A percentile compares a stretch with the other conserved stretches of the same genome.
These are phyloP conservation scores for Astrothelium macrocarpum DNA, from an alignment of 495 filamentous ascomycete genomes.

Conservation along the genomic window DNA sequence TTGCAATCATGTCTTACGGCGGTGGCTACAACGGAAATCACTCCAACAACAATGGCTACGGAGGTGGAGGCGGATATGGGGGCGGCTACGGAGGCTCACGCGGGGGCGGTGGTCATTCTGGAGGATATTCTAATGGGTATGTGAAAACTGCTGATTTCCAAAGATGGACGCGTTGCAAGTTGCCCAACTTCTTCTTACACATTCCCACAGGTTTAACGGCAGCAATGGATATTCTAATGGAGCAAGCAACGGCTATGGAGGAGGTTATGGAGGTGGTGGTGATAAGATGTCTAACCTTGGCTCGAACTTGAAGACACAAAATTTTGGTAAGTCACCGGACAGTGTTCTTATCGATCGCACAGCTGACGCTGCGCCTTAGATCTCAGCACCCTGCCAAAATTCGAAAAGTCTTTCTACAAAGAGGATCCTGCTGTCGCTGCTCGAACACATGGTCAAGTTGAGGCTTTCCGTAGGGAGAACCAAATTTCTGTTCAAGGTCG, in stretches of 20 bases:
- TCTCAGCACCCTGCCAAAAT: constrained; percentile 72
- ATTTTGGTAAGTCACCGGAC: constrained; percentile 59
- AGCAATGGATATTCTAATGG: constrained; percentile 34
- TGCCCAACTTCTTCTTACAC: constrained; percentile 14
- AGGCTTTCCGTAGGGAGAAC: constrained; percentile 72
- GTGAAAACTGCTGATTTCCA: constrained; percentile 20
- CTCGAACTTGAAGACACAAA: constrained; percentile 70
- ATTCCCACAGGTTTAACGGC: constrained; percentile 35
- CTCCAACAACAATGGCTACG: constrained; percentile 36
- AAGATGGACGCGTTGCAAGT: not conserved
- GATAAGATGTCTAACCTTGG: constrained; percentile 93
- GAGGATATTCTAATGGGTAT: constrained; percentile 39
- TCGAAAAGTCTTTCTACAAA: constrained; percentile 99
- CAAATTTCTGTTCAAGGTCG: constrained; percentile 68
- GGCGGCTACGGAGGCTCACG: constrained; percentile 41
- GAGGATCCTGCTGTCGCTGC: constrained; percentile 68
- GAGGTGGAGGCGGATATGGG: constrained; percentile 33
- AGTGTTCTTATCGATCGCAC: not conserved
- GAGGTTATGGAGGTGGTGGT: constrained; percentile 45
- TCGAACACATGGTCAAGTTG: constrained; percentile 70
- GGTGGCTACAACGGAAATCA: constrained; percentile 47
- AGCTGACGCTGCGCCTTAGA: constrained; percentile 42
- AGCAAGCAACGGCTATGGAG: constrained; percentile 32
- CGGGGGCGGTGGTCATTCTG: constrained; percentile 39
- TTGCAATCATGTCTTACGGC: constrained; percentile 57